Evolutionary conservation across 2,329 filamentous ascomycete species (phyloP).

Genomic region (Rasamsonia emersonii): DNA sequence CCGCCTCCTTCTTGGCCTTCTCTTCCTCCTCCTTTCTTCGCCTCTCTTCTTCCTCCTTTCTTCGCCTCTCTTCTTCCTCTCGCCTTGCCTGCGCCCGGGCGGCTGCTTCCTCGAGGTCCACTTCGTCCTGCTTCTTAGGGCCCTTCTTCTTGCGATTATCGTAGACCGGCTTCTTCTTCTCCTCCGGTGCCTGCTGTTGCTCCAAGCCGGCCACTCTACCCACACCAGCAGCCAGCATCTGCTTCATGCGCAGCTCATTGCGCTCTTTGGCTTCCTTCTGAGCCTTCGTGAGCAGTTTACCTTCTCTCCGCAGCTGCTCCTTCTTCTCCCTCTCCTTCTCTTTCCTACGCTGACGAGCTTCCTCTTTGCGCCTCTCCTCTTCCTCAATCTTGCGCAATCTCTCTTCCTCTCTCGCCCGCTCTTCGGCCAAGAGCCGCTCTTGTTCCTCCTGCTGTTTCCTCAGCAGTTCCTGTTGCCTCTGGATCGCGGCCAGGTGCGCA

Average conservation of each 20-base stretch:
- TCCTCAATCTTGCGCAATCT: conserved; percentile 30
- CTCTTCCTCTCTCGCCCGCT: conserved; percentile 33
- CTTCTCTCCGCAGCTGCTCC: conserved; percentile 41
- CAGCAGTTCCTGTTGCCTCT: conserved; percentile 41
- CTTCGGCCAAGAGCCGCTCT: conserved; percentile 31
- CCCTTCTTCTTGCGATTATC: conserved; percentile 72
- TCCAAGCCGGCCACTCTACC: conserved; percentile 37
- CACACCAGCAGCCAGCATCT: conserved; percentile 40
- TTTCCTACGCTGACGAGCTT: conserved; percentile 38
- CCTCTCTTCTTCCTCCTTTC: conserved; percentile 50
- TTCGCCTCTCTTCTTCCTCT: conserved; percentile 47
- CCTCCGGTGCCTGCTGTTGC: conserved; percentile 33
- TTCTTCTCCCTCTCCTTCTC: conserved; percentile 44
- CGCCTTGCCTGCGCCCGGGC: conserved; percentile 38
- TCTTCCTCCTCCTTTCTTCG: conserved; percentile 62
- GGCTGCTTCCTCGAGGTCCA: conserved; percentile 41
- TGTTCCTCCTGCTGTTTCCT: conserved; percentile 39
- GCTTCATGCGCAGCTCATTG: conserved; percentile 41
- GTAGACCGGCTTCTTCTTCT: conserved; percentile 69
- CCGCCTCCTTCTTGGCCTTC: conserved; percentile 69
- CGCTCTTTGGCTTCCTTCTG: conserved; percentile 40
- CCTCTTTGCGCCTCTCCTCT: conserved; percentile 39
- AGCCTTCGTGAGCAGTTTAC: conserved; percentile 42
- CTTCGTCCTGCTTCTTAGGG: conserved; percentile 51
- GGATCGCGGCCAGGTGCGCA: conserved; percentile 40